Base-by-base conservation (phyloP, 2,329 filamentous ascomycete species). In the Lecanicillium sp. region DNA sequence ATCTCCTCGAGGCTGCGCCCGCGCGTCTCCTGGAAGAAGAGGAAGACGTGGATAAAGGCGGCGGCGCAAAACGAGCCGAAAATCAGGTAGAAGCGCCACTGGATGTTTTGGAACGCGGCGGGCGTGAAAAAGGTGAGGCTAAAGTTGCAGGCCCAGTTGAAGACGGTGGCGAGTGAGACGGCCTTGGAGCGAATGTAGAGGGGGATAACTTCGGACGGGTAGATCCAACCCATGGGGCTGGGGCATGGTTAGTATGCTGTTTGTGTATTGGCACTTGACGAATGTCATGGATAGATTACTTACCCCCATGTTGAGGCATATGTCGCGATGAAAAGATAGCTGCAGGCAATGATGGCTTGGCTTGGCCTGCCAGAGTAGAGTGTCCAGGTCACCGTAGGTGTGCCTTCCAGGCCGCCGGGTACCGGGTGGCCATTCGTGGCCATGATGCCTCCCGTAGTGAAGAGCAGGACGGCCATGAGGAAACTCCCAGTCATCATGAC, bases 401-500 rank as follows among this genome's bases (percentile, higher is more conserved):
- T 71, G 17, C 60, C 68, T n/a, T 59, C 56, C 3, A 73, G 63
- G 15, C 59, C 56, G 17, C 59, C 55, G 1, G 69, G 66, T 1
- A 63, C 59, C 8, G 50, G 42, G 15, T 51, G 41, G 37, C 67
- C 68, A 41, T 66, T 61, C 5, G 53, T 59, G 6, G 62, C 66
- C 52, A 74, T 66, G 29, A 71, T 55, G 15, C 58, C 69, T 10
- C 65, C 71, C 20, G 71, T 69, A 7, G 68, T 54, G 38, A 68
- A 71, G 41, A 71, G 68, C 35, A 66, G 80, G 7, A 74, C 45
- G 9, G 66, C 74, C 79, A 83, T 82, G 17, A 75, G 74, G 29
- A 81, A 60, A 28, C 65, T 74, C 49, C 79, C 78, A n/a, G 67
- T 61, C 42, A 81, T 74, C 45, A 83, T 70, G 35, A 82, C 62